Evolutionary conservation across 805 yeast species (phyloP).

Genomic region (Torulaspora gathmanii): DNA sequence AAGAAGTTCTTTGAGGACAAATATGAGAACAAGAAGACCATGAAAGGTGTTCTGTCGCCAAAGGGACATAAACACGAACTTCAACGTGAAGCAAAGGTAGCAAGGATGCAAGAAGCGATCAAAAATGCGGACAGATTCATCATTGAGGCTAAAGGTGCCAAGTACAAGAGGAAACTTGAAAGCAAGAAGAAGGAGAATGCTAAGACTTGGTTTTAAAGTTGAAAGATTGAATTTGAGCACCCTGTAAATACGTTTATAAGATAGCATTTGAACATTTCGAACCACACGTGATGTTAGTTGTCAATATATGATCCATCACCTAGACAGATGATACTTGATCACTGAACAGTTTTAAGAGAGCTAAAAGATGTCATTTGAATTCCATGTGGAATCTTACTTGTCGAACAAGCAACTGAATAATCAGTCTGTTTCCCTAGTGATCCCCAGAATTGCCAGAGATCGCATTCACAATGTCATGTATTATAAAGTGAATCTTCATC

Average conservation of each 20-base stretch:
- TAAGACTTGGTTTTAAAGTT: conserved; percentile 16
- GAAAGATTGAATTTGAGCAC: neutral
- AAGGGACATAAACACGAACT: conserved; percentile 82
- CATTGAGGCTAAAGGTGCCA: conserved; percentile 56
- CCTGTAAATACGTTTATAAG: conserved; percentile 11
- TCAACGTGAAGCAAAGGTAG: conserved; percentile 52
- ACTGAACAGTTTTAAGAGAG: neutral
- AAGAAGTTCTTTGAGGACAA: conserved; percentile 77
- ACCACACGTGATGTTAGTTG: conserved; percentile 1
- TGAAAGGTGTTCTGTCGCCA: conserved; percentile 72
- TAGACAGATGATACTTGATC: neutral
- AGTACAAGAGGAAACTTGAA: conserved; percentile 43
- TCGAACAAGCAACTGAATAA: conserved; percentile 31
- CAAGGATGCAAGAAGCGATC: conserved; percentile 61
- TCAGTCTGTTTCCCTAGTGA: conserved; percentile 33
- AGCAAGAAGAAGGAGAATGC: conserved; percentile 34
- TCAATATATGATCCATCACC: neutral
- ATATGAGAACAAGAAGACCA: conserved; percentile 59
- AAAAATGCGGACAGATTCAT: conserved; percentile 63
- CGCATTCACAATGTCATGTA: conserved; percentile 32
- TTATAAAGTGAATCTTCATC: conserved; percentile 29
- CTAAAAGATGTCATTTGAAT: conserved; percentile 26
- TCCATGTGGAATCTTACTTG: conserved; percentile 29
- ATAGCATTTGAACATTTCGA: neutral
- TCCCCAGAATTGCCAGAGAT: conserved; percentile 32